phyloP scores from a whole-genome alignment of 169 alveolate species.

The Plasmodium reichenowi region DNA sequence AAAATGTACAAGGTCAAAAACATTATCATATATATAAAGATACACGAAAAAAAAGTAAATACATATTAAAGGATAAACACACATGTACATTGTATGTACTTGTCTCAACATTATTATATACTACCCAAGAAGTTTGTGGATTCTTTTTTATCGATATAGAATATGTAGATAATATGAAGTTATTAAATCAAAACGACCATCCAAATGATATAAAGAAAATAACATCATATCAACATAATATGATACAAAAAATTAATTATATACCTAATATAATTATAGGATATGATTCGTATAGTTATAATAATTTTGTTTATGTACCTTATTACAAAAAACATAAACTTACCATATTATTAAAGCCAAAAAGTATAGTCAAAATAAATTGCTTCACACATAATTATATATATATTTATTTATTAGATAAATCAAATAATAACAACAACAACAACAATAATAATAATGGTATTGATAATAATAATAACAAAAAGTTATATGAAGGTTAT shows the following conservation, averaged over 20 bases:
- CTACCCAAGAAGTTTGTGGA: constrained; percentile 22
- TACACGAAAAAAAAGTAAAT: constrained; percentile 9
- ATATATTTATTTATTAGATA: constrained; percentile 26
- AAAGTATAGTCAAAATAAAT: constrained; percentile 47
- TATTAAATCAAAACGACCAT: background rate
- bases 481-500: constrained; percentile 41
- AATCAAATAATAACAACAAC: background rate
- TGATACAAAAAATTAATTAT: constrained; percentile 11
- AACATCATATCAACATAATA: background rate
- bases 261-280: constrained; percentile 45
- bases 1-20: background rate
- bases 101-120: constrained; percentile 18
- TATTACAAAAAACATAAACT: constrained; percentile 30
- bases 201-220: background rate
- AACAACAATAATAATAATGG: too few species aligned
- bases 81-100: constrained; percentile 21
- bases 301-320: constrained; percentile 39
- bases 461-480: background rate
- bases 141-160: constrained; percentile 66
- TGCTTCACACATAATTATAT: constrained; percentile 51
- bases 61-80: background rate
- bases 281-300: constrained; percentile 27
- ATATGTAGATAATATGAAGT: background rate
- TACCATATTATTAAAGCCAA: constrained; percentile 15
- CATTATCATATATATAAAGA: constrained; percentile 41